Evolutionary conservation across 345 rosid genomes (phyloP).

Genomic region (Gynandropsis gynandra): DNA sequence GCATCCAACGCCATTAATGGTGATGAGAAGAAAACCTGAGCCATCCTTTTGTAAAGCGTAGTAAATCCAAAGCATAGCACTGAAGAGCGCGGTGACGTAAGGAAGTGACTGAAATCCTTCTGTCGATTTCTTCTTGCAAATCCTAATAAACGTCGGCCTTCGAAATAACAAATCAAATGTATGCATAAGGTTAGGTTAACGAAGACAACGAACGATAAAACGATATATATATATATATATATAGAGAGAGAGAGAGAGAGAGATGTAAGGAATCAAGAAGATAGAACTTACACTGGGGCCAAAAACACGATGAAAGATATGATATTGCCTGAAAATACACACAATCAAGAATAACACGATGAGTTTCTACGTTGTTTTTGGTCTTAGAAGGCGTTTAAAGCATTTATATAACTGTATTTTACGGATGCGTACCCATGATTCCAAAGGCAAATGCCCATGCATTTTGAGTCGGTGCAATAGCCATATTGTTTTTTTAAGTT

Average conservation of each 20-base stretch:
- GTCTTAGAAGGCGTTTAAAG: not conserved
- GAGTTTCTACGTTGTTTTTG: too few relatives aligned
- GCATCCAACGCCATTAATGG: slow-evolving; percentile 57
- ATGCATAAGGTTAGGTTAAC: not conserved
- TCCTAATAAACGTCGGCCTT: slow-evolving; percentile 61
- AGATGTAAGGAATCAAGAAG: not conserved
- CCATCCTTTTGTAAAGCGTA: slow-evolving; percentile 51
- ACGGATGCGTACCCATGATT: slow-evolving; percentile 23
- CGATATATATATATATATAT: too few relatives aligned
- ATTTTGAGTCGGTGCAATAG: slow-evolving; percentile 28
- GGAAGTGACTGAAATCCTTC: slow-evolving; percentile 72
- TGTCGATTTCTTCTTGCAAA: slow-evolving; percentile 55
- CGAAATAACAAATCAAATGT: not conserved
- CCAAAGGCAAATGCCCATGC: slow-evolving; percentile 30
- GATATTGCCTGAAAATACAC: slow-evolving; percentile 47
- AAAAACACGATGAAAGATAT: slow-evolving; percentile 54
- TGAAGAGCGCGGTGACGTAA: slow-evolving; percentile 59
- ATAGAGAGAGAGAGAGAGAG: too few relatives aligned
- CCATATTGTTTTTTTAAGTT: slow-evolving; percentile 6
- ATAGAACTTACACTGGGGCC: slow-evolving; percentile 57
- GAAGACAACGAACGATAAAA: not conserved
- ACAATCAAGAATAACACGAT: not conserved
- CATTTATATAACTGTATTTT: not conserved
- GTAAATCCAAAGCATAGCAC: slow-evolving; percentile 61
- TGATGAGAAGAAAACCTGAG: slow-evolving; percentile 50